Evolutionary conservation across 2,329 filamentous ascomycete species (phyloP).

Genomic region (Cercospora nicotianae): DNA sequence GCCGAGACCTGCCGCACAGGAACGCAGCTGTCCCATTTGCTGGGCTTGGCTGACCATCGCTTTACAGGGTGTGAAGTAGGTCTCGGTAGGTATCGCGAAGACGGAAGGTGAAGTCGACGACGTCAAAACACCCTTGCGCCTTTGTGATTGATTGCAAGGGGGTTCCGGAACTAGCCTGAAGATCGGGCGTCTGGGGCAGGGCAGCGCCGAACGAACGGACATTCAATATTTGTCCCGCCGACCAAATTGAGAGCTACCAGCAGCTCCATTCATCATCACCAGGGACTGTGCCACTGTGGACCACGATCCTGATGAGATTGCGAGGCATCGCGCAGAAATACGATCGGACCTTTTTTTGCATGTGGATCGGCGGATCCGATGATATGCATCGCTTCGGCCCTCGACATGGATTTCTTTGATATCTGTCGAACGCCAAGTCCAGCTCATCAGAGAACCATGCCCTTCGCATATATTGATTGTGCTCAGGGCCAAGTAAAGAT

Average conservation of each 20-base stretch:
- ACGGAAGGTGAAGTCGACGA: not conserved
- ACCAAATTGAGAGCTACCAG: not conserved
- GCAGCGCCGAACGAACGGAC: not conserved
- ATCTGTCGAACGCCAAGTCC: not conserved
- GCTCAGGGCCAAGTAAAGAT: not conserved
- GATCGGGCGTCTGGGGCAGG: not conserved
- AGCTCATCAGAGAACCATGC: not conserved
- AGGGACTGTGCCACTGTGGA: not conserved
- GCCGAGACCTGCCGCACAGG: not conserved
- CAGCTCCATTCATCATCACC: not conserved
- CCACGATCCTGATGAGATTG: not conserved
- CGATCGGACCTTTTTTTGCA: not conserved
- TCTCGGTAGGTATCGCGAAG: not conserved
- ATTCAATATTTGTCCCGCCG: not conserved
- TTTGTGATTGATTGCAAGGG: not conserved
- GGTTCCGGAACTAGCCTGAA: constrained; percentile 1
- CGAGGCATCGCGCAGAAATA: not conserved
- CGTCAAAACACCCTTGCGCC: not conserved
- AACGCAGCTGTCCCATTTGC: not conserved
- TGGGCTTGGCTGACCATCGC: not conserved
- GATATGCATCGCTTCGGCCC: not conserved
- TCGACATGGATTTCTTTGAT: not conserved
- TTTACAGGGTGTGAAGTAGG: not conserved
- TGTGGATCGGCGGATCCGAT: not conserved
- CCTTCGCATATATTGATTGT: not conserved